Evolutionary conservation across 2,329 filamentous ascomycete genomes (phyloP).

Genomic region (Drechslerella coelobrocha): DNA sequence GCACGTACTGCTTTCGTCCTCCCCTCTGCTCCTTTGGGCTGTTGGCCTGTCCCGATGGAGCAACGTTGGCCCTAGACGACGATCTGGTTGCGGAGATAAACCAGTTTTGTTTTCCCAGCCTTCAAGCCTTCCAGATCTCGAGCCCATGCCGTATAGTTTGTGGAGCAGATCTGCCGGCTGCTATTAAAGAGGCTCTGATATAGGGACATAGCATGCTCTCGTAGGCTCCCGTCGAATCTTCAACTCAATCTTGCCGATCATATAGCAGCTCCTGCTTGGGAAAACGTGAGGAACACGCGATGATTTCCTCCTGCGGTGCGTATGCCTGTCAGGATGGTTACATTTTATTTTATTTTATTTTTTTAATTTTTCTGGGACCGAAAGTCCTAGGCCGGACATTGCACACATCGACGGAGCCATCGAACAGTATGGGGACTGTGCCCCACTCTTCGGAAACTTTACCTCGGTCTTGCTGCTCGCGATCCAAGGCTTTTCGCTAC

Average conservation of each 20-base stretch:
- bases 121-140: constrained; percentile 18
- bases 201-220: constrained; percentile 3
- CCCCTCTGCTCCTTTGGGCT: constrained; percentile 11
- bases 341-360: neutral
- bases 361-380: neutral
- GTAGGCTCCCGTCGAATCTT: constrained; percentile 43
- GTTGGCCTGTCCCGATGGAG: constrained; percentile 37
- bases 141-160: constrained; percentile 15
- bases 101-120: neutral
- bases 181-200: constrained; percentile 25
- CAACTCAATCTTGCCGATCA: constrained; percentile 38
- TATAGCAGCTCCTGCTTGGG: constrained; percentile 13
- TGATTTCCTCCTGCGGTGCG: neutral
- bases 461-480: constrained; percentile 26
- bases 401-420: too few relatives aligned
- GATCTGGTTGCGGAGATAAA: constrained; percentile 48
- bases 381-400: too few relatives aligned
- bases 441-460: constrained; percentile 1
- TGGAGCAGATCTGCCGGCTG: constrained; percentile 14
- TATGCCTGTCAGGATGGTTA: neutral
- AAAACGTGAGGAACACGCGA: constrained; percentile 49
- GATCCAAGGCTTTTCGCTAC: constrained; percentile 22
- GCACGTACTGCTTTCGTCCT: constrained; percentile 35
- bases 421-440: neutral
- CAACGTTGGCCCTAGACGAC: constrained; percentile 39